A percentile compares a stretch with the other conserved stretches of the same genome.
Evolutionary conservation across 2,329 filamentous ascomycete species (phyloP).

Genomic region (Amylocarpus encephaloides): DNA sequence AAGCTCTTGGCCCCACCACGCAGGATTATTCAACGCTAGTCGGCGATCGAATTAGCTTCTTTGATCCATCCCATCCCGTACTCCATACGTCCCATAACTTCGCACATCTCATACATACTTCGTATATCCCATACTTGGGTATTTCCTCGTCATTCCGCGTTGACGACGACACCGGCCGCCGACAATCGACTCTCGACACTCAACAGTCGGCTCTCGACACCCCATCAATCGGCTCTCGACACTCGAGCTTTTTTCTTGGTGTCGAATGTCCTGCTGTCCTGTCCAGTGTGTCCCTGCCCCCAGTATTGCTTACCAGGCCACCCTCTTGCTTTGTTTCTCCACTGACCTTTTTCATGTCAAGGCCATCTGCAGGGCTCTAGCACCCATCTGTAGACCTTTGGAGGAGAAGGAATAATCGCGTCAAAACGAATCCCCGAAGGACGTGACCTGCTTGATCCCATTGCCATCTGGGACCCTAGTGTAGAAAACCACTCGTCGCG

Average conservation of each 20-base stretch:
- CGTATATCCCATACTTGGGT: too few relatives aligned
- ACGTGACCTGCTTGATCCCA: slow-evolving; percentile 2
- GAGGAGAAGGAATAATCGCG: too few relatives aligned
- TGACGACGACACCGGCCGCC: neutral
- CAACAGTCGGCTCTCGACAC: too few relatives aligned
- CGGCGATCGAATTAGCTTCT: slow-evolving; percentile 21
- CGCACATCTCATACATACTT: too few relatives aligned
- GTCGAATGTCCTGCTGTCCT: too few relatives aligned
- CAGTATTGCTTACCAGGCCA: neutral
- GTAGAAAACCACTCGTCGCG: neutral
- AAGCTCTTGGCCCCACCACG: neutral
- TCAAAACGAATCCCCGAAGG: too few relatives aligned
- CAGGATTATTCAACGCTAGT: slow-evolving; percentile 16
- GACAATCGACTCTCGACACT: too few relatives aligned
- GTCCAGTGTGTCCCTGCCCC: neutral
- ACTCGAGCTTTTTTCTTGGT: too few relatives aligned
- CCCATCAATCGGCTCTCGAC: too few relatives aligned
- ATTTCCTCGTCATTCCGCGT: too few relatives aligned
- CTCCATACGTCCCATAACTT: slow-evolving; percentile 3
- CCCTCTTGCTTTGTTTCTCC: neutral
- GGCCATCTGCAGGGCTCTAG: too few relatives aligned
- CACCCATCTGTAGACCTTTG: too few relatives aligned
- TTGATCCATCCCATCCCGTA: slow-evolving; percentile 7
- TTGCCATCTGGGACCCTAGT: neutral
- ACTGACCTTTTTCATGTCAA: neutral